Conservation (phyloP, 345 rosid species). For the Limnanthes douglasii region DNA sequence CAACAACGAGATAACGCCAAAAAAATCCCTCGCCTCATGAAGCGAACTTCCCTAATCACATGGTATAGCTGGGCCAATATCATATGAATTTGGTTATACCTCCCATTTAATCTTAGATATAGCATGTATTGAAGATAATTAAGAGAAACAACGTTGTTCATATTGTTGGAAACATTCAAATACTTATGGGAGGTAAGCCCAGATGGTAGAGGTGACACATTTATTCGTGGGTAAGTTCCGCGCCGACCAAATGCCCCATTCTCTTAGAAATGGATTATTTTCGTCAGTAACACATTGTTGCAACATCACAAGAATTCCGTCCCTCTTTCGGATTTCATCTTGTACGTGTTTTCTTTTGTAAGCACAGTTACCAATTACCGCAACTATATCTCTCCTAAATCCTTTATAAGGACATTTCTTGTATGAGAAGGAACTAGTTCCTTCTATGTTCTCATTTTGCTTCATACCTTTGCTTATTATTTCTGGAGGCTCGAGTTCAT, state of each 20-base stretch:
- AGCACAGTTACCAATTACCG: conserved; percentile 59
- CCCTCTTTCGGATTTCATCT: conserved; percentile 50
- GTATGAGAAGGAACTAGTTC: conserved; percentile 2
- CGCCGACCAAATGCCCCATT: conserved; percentile 73
- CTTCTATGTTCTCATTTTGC: no score
- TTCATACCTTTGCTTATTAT: conserved; percentile 36
- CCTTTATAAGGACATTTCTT: conserved; percentile 59
- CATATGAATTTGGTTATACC: no score
- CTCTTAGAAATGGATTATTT: conserved; percentile 64
- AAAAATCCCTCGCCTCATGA: no score
- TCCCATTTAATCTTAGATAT: no score
- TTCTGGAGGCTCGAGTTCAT: conserved; percentile 52
- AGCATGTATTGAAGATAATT: no score
- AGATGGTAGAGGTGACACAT: no score
- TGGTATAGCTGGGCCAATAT: no score
- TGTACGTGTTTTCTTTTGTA: conserved; percentile 49
- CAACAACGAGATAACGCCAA: no score
- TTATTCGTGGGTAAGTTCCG: conserved; percentile 56
- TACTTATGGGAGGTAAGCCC: no score
- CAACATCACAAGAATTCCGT: conserved; percentile 38
- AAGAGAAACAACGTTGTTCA: no score
- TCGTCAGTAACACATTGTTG: conserved; percentile 70
- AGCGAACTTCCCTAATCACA: no score
- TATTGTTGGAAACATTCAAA: no score
- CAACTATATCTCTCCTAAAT: conserved; percentile 64